Conservation (phyloP, 331 rosid species). For the Ulmus americana region DNA sequence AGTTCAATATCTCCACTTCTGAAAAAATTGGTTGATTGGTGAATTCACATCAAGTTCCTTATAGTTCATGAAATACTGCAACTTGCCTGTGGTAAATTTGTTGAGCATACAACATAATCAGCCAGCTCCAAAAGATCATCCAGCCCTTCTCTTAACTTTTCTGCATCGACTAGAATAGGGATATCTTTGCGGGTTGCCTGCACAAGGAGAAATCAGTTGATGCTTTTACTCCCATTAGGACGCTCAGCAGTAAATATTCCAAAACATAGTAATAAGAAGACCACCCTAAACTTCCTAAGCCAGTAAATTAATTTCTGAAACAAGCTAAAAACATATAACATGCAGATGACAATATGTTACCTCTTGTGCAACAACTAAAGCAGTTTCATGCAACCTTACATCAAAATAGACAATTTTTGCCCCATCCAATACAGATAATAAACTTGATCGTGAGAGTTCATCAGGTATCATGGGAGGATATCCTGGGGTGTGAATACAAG, state of each 20-base stretch:
- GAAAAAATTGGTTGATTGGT: neutral
- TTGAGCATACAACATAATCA: slow-evolving; percentile 68
- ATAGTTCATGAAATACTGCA: slow-evolving; percentile 1
- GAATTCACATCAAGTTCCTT: neutral
- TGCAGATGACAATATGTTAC: slow-evolving; percentile 24
- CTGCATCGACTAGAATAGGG: slow-evolving; percentile 75
- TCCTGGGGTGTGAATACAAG: slow-evolving; percentile 86
- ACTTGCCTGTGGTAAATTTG: slow-evolving; percentile 73
- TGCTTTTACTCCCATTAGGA: neutral
- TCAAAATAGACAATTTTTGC: slow-evolving; percentile 72
- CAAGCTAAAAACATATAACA: neutral
- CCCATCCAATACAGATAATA: slow-evolving; percentile 70
- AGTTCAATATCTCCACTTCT: neutral
- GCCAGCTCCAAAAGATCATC: slow-evolving; percentile 57
- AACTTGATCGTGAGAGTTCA: slow-evolving; percentile 53
- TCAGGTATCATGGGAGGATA: slow-evolving; percentile 81
- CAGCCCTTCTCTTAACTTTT: slow-evolving; percentile 73
- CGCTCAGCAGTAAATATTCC: neutral
- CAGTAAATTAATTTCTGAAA: neutral
- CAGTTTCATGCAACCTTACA: slow-evolving; percentile 69
- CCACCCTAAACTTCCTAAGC: too few species aligned
- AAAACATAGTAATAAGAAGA: neutral
- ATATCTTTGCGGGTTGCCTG: slow-evolving; percentile 68
- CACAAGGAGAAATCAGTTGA: slow-evolving; percentile 14
- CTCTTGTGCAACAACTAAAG: slow-evolving; percentile 77